Percentiles rank a stretch among this genome's conserved stretches.
Conservation (phyloP, 306 rosid genomes). For the Rosa persica region DNA sequence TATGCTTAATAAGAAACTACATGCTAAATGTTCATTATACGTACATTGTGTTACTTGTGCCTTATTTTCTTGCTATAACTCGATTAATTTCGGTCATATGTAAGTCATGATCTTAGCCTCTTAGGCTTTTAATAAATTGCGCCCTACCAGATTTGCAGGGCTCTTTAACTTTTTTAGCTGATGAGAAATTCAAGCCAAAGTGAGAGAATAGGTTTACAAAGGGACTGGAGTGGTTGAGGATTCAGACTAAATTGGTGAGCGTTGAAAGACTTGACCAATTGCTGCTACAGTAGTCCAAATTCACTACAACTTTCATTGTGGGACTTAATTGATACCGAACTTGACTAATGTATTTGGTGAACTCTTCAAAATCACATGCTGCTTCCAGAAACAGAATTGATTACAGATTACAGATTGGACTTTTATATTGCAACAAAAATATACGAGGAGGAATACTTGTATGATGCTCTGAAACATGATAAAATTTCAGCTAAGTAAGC, state of each 20-base stretch:
- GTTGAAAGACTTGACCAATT: background rate
- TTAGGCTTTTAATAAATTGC: background rate
- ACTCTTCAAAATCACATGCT: background rate
- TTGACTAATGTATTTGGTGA: background rate
- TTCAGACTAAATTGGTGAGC: background rate
- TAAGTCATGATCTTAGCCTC: background rate
- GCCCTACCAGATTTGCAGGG: background rate
- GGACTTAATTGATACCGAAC: background rate
- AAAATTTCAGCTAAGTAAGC: background rate
- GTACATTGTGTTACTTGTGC: background rate
- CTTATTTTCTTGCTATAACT: background rate
- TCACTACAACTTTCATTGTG: background rate
- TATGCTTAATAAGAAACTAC: too few relatives aligned
- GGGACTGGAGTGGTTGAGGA: background rate
- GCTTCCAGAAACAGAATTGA: background rate
- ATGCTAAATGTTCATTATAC: background rate
- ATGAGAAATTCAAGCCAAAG: background rate
- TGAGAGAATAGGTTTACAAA: background rate
- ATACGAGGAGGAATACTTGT: too few relatives aligned
- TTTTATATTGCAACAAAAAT: background rate
- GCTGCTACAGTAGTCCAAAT: background rate
- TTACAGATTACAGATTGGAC: background rate
- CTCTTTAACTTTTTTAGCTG: background rate
- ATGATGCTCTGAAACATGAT: too few relatives aligned
- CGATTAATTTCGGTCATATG: background rate